Evolutionary conservation across 1,284 basidiomycete genomes (phyloP).

Genomic region (Sanguinoderma infundibulare): DNA sequence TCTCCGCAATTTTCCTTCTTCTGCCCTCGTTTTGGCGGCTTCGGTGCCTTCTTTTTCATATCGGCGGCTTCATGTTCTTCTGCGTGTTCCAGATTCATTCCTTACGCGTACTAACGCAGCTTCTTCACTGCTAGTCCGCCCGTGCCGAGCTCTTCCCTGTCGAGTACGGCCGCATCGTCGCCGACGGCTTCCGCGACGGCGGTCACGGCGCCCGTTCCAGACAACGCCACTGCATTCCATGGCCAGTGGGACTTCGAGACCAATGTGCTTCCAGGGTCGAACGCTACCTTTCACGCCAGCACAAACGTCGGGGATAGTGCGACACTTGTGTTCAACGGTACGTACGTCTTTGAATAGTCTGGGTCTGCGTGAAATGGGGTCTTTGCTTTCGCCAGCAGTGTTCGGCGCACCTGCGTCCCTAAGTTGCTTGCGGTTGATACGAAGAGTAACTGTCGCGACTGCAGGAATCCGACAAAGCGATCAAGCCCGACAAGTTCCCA

Average conservation of each 20-base stretch:
- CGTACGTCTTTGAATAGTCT: slow-evolving; percentile 27
- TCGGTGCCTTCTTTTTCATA: not conserved
- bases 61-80: not conserved
- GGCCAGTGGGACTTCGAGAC: slow-evolving; percentile 35
- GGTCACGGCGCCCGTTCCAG: slow-evolving; percentile 25
- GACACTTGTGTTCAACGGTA: slow-evolving; percentile 51
- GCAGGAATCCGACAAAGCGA: too few species aligned
- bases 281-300: slow-evolving; percentile 47
- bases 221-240: slow-evolving; percentile 31
- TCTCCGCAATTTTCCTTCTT: not conserved
- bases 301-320: slow-evolving; percentile 51
- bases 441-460: too few species aligned
- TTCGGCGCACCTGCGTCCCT: too few species aligned
- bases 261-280: slow-evolving; percentile 29
- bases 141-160: slow-evolving; percentile 1
- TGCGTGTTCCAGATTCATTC: not conserved
- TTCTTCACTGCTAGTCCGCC: slow-evolving; percentile 5
- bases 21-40: not conserved
- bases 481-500: too few species aligned
- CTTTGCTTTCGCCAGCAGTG: too few species aligned
- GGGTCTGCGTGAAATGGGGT: too few species aligned
- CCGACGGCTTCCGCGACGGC: slow-evolving; percentile 23
- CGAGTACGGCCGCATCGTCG: slow-evolving; percentile 6
- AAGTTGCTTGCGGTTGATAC: too few species aligned
- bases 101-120: slow-evolving; percentile 6